phyloP scores from a whole-genome alignment of 202 grass and related monocot genomes.

The Zizania palustris region DNA sequence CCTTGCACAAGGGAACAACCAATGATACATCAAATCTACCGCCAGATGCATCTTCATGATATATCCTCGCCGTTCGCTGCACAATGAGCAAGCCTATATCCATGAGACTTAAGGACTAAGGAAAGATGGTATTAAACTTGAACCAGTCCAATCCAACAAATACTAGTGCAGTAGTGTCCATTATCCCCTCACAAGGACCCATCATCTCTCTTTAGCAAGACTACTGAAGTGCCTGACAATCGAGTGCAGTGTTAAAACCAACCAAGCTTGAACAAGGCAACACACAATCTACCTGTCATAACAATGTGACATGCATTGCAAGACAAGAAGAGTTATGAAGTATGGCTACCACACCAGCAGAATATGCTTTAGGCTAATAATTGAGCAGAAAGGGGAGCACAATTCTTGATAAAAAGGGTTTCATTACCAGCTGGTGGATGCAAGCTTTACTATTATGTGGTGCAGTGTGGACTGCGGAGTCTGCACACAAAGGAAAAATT shows the following conservation, averaged over 20 bases:
- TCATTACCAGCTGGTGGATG: conserved; percentile 44
- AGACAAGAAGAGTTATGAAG: conserved; percentile 43
- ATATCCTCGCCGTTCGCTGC: not conserved
- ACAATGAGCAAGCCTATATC: not conserved
- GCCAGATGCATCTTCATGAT: not conserved
- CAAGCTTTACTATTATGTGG: conserved; percentile 52
- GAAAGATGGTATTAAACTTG: conserved; percentile 43
- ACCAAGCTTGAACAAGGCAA: conserved; percentile 21
- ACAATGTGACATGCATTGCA: conserved; percentile 42
- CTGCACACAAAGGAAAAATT: conserved; percentile 32
- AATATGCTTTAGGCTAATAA: conserved; percentile 59
- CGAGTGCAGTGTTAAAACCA: conserved; percentile 44
- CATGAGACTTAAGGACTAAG: conserved; percentile 62
- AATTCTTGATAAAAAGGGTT: conserved; percentile 46
- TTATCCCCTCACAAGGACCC: conserved; percentile 53
- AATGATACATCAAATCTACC: conserved; percentile 8
- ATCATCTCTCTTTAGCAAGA: conserved; percentile 39
- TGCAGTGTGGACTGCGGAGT: conserved; percentile 32
- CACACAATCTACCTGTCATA: conserved; percentile 45
- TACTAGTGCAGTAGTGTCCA: conserved; percentile 54
- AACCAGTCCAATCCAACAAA: conserved; percentile 59
- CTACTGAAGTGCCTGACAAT: conserved; percentile 42
- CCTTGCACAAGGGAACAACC: not conserved
- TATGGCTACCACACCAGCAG: conserved; percentile 48
- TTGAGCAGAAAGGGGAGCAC: conserved; percentile 47